Evolutionary conservation across 192 early-diverging fungal genomes (phyloP).

Genomic region (Thamnidium elegans): DNA sequence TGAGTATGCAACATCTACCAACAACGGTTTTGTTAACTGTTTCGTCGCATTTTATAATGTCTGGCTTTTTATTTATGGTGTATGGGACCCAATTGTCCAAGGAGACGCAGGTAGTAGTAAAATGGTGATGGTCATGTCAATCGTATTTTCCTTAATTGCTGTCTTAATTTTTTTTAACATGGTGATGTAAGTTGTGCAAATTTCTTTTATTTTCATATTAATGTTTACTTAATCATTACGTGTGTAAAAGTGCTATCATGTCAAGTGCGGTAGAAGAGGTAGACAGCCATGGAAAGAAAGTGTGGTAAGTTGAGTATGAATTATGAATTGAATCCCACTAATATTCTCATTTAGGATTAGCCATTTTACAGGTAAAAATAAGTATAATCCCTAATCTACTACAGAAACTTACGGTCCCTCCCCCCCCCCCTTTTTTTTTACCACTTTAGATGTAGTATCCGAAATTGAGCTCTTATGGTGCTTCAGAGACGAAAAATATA

Average conservation of each 20-base stretch:
- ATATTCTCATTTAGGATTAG: constrained; percentile 7
- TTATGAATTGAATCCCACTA: too few species aligned
- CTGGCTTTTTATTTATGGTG: constrained; percentile 17
- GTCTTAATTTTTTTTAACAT: constrained; percentile 19
- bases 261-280: constrained; percentile 13
- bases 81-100: constrained; percentile 8
- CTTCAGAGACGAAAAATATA: too few species aligned
- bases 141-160: constrained; percentile 15
- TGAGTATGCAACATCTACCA: background rate
- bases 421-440: background rate
- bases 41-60: background rate
- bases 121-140: background rate
- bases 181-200: constrained; percentile 14
- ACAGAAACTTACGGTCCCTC: too few species aligned
- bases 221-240: too few species aligned
- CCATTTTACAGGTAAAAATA: constrained; percentile 19
- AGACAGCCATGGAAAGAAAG: constrained; percentile 7
- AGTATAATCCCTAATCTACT: background rate
- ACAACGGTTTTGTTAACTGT: background rate
- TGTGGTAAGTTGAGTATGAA: background rate
- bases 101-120: constrained; percentile 1
- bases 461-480: constrained; percentile 24
- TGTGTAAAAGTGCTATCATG: constrained; percentile 17
- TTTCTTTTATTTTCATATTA: too few species aligned
- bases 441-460: constrained; percentile 7